Conservation (phyloP, 257 asterid species). For the Rubia yunnanensis region DNA sequence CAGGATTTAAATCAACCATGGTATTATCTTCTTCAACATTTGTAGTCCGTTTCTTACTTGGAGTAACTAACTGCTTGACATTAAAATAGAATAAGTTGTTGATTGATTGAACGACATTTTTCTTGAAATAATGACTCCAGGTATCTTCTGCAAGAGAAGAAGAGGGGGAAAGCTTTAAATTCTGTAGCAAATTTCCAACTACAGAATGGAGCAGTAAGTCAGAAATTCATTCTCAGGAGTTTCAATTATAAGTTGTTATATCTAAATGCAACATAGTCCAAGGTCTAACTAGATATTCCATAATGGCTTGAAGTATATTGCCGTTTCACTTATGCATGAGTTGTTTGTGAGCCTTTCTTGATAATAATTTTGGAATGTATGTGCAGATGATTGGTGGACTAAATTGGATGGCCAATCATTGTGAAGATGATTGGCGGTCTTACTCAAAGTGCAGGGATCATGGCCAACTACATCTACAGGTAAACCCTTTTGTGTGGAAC, state of each 20-base stretch:
- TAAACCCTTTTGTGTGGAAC: constrained; percentile 20
- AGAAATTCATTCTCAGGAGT: not conserved
- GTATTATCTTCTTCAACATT: not conserved
- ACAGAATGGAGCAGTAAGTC: constrained; percentile 95
- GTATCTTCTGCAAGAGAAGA: constrained; percentile 84
- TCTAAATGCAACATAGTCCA: not conserved
- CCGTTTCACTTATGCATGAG: not conserved
- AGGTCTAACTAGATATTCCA: not conserved
- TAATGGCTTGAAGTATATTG: not conserved
- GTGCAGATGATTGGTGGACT: constrained; percentile 74
- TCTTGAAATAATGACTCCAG: constrained; percentile 23
- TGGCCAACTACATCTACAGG: constrained; percentile 88
- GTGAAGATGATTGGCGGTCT: constrained; percentile 81
- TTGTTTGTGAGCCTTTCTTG: not conserved
- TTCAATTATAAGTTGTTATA: not conserved
- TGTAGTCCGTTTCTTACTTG: too few relatives aligned
- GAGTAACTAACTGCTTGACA: not conserved
- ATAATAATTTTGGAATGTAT: constrained; percentile 7
- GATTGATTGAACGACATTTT: constrained; percentile 6
- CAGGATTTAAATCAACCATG: not conserved
- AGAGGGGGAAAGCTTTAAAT: constrained; percentile 88
- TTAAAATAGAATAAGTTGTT: not conserved
- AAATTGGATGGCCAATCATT: constrained; percentile 95
- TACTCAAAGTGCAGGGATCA: constrained; percentile 79
- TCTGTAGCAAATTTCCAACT: constrained; percentile 95